Evolutionary conservation across 768 basidiomycete species (phyloP), one percentile per base, ranked within the genome.

Genomic region (Myochromella boudieri): DNA sequence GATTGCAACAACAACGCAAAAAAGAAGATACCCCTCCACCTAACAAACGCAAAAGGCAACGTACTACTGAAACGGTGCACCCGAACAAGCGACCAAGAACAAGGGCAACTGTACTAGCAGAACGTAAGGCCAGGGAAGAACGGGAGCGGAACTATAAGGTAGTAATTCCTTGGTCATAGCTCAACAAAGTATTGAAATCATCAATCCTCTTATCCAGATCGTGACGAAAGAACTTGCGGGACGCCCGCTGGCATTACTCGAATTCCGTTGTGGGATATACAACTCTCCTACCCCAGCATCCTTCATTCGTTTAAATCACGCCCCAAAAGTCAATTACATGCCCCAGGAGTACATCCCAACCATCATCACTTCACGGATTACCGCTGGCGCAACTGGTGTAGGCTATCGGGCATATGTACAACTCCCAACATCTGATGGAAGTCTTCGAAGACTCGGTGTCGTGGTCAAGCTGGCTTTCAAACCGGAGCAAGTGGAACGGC

Each of bases 381-480:
- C 24, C 9, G 24, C 29, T 1, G 56, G 54, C 1, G 54, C 42
- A 7, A 50, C 43, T 12, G 54, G 56, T 10, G 36, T 42, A 2
- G 53, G 42, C 12, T 46, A 55, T 28, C 27, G 18, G 3, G 56
- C 52, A 4, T n/a, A 17, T 2, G 17, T 54, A 3, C 24, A 50
- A 31, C 5, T 51, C 11, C 21, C 42, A n/a, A 18, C 29, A 5
- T 42, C 17, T 2, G 25, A 21, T 18, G 28, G 27, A n/a, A 28
- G n/a, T n/a, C n/a, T 12, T n/a, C 9, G 18, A 18, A 28, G 24
- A 18, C n/a, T 12, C 4, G 36, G 31, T 15, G 47, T 55, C 24
- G 54, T 53, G 10, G 56, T 58, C 7, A 58, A 58, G 31, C n/a
- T 58, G 8, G 47, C 53, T 0, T 55, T 52, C 28, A 11, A n/a